Conservation (phyloP, 805 yeast genomes). For the Phaffomyces antillensis region DNA sequence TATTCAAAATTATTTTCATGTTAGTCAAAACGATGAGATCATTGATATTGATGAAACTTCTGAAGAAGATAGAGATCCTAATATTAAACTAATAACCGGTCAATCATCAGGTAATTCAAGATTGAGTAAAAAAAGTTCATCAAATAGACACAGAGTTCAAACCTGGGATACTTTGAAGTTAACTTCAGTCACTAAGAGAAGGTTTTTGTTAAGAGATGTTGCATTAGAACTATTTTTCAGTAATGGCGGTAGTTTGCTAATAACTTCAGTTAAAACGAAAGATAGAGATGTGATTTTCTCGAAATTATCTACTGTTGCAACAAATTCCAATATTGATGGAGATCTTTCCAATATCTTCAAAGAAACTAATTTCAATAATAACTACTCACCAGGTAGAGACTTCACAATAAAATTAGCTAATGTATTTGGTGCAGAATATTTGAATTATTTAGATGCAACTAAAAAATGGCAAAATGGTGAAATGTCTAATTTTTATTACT, state of each 20-base stretch:
- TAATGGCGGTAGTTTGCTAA: constrained; percentile 62
- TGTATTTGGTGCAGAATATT: constrained; percentile 34
- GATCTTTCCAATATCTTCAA: constrained; percentile 49
- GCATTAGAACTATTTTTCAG: constrained; percentile 73
- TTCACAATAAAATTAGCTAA: constrained; percentile 37
- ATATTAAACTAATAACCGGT: constrained; percentile 55
- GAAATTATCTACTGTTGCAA: constrained; percentile 41
- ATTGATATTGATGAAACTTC: constrained; percentile 66
- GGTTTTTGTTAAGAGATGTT: constrained; percentile 70
- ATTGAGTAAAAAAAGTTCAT: constrained; percentile 1
- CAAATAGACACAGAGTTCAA: constrained; percentile 39
- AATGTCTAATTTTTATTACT: constrained; percentile 74
- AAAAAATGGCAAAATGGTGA: constrained; percentile 71
- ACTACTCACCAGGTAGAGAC: constrained; percentile 23
- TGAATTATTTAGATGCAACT: constrained; percentile 42
- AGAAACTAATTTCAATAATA: constrained; percentile 33
- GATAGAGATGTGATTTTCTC: constrained; percentile 52
- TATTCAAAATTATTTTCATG: constrained; percentile 62
- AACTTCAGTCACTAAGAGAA: constrained; percentile 63
- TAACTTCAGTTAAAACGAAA: constrained; percentile 51
- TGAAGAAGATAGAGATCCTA: constrained; percentile 53
- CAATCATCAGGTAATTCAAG: constrained; percentile 23
- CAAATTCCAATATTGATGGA: constrained; percentile 43
- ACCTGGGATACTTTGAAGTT: constrained; percentile 57
- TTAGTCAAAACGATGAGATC: constrained; percentile 42